Conservation (phyloP, 1,284 basidiomycete genomes). For the Pyrrhoderma lamaoense region DNA sequence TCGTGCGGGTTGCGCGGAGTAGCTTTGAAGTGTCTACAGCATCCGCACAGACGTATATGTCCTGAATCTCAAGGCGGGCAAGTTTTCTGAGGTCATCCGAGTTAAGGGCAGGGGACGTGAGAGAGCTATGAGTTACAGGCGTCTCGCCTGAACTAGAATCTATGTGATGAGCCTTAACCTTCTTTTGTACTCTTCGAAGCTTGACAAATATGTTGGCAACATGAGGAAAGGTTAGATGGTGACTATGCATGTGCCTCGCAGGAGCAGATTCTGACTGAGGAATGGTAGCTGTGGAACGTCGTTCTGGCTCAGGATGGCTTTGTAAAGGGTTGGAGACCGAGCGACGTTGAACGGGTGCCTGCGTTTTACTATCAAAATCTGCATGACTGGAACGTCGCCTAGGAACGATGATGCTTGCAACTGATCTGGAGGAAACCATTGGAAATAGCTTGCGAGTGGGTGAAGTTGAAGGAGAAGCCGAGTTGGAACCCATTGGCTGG, state of each 20-base stretch:
- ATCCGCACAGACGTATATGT: conserved; percentile 51
- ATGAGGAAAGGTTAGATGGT: conserved; percentile 29
- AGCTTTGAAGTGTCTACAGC: conserved; percentile 57
- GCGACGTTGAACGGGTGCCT: conserved; percentile 4
- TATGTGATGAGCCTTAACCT: conserved; percentile 29
- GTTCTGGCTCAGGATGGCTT: neutral
- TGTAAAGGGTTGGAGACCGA: conserved; percentile 5
- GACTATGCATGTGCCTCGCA: neutral
- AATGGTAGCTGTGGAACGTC: too few relatives aligned
- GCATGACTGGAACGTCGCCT: conserved; percentile 9
- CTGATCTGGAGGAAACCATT: conserved; percentile 6
- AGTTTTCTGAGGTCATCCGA: neutral
- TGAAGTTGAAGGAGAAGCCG: neutral
- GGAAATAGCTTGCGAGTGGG: conserved; percentile 2
- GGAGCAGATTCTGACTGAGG: neutral
- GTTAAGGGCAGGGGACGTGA: neutral
- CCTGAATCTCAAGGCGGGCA: conserved; percentile 35
- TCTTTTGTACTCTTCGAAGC: conserved; percentile 33
- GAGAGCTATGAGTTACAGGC: conserved; percentile 39
- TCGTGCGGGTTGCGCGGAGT: conserved; percentile 44
- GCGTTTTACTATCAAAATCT: conserved; percentile 5
- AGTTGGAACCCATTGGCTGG: neutral
- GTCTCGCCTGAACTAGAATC: conserved; percentile 42
- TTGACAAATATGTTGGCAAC: conserved; percentile 49
- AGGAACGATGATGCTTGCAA: conserved; percentile 10